Percentiles rank a stretch among this genome's conserved stretches.
Conservation (phyloP, 2,329 filamentous ascomycete species). For the Xylaria sp. region DNA sequence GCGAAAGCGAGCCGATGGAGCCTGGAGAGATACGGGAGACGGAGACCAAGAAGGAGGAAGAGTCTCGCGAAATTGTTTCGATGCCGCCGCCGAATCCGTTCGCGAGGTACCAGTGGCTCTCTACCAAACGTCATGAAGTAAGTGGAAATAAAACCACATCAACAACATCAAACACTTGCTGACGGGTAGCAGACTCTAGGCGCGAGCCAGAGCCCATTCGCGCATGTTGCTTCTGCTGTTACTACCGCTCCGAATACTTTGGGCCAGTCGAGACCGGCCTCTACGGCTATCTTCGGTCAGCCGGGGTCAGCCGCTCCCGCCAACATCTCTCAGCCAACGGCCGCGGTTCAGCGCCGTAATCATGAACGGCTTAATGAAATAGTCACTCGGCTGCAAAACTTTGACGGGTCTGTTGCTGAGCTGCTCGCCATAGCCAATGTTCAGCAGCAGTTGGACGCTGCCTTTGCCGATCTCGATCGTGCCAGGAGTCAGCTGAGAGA, state of each 20-base stretch:
- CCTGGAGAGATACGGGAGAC: conserved; percentile 16
- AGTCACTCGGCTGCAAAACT: conserved; percentile 32
- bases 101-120: background rate
- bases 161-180: background rate
- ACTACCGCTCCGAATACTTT: background rate
- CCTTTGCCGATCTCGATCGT: conserved; percentile 30
- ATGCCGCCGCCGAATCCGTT: conserved; percentile 5
- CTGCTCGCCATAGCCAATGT: conserved; percentile 31
- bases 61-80: background rate
- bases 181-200: conserved; percentile 14
- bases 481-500: conserved; percentile 31
- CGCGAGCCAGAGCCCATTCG: conserved; percentile 20
- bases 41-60: conserved; percentile 26
- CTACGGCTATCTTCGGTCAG: background rate
- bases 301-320: background rate
- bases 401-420: conserved; percentile 32
- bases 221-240: background rate
- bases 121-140: conserved; percentile 7
- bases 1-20: background rate
- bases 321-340: background rate
- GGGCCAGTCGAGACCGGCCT: background rate
- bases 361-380: conserved; percentile 23
- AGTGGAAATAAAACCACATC: conserved; percentile 5
- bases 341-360: conserved; percentile 28
- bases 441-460: conserved; percentile 32